Percentiles rank a stretch among this genome's conserved stretches.
Evolutionary conservation across 2,329 filamentous ascomycete species (phyloP).

Genomic region (Cyphellophora europaea): DNA sequence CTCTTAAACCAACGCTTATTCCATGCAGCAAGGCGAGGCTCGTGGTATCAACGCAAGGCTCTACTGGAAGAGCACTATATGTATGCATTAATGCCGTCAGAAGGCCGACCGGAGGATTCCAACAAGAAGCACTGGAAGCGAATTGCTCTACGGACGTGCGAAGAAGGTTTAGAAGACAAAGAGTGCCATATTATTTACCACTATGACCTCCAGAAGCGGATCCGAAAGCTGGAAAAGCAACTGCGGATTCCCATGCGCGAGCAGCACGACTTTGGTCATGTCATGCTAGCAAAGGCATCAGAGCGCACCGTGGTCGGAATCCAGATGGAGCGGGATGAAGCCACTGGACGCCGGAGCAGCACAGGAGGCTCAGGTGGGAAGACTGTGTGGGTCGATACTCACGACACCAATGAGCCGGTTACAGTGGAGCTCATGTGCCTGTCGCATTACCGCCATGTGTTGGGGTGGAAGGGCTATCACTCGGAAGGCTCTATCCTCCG

Average conservation of each 20-base stretch:
- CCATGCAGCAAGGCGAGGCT: conserved; percentile 71
- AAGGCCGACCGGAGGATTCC: conserved; percentile 41
- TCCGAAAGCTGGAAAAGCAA: conserved; percentile 80
- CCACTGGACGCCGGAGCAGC: conserved; percentile 18
- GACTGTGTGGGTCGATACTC: conserved; percentile 79
- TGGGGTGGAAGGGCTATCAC: conserved; percentile 90
- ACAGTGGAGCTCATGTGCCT: conserved; percentile 92
- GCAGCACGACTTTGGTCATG: conserved; percentile 89
- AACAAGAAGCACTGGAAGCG: conserved; percentile 79
- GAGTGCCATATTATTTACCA: conserved; percentile 89
- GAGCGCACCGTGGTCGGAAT: conserved; percentile 70
- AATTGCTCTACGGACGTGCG: conserved; percentile 69
- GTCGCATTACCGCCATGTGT: conserved; percentile 64
- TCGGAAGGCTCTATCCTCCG: conserved; percentile 82
- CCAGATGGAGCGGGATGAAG: conserved; percentile 50
- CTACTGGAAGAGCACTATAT: conserved; percentile 94
- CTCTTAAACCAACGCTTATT: conserved; percentile 75
- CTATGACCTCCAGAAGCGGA: conserved; percentile 85
- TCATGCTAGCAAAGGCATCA: conserved; percentile 63
- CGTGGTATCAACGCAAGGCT: conserved; percentile 94
- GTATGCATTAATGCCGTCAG: conserved; percentile 48
- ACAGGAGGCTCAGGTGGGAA: conserved; percentile 38
- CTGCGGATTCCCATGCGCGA: conserved; percentile 73
- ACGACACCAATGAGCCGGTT: conserved; percentile 61
- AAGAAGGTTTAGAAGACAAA: conserved; percentile 74